Base-by-base conservation (phyloP, 2,329 filamentous ascomycete species). In the Fusarium pseudograminearum region DNA sequence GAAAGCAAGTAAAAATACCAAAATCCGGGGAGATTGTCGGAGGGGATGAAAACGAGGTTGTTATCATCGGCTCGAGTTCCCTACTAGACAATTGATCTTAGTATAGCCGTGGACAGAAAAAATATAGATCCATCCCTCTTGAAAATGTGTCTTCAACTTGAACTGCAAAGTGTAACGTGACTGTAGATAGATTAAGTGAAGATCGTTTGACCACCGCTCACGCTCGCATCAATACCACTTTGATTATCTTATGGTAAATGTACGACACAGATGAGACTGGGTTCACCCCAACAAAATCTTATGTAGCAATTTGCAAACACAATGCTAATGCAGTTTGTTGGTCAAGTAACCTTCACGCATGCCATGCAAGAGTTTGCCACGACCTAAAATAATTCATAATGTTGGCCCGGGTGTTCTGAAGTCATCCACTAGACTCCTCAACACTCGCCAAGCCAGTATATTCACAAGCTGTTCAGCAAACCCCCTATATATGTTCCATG, bases 91-190 rank as follows among this genome's bases (percentile, higher is more conserved):
- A 48, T 65, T 69, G 61, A 64, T 60, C 64, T 65, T 72, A 72
- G 71, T 69, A 66, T 69, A 73, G 71, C 67, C 67, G 51, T 65
- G 72, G 71, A 71, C 52, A 69, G 55, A 57, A 73, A 67, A 65
- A 66, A 58, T 36, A 61, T 66, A 73, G 57, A 74, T 72, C 65
- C 67, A 70, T 74, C 68, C 70, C 65, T 74, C 71, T 63, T 71
- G 55, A 68, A 52, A 63, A 44, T 24, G 10, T 22, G 10, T 30
- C 24, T 56, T 15, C 15, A 22, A 36, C 7, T 20, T 8, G 22
- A 40, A 22, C 12, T 45, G 31, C 38, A 24, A 44, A 38, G n/a
- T 59, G 41, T 11, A 20, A 12, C 24, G 52, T 45, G 26, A 26
- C 16, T 42, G n/a, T 33, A 28, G 9, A n/a, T 15, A 16, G 30